These are phyloP conservation scores for Ogataea trehalophila DNA, from an alignment of 805 yeast species.

Conservation along the genomic window DNA sequence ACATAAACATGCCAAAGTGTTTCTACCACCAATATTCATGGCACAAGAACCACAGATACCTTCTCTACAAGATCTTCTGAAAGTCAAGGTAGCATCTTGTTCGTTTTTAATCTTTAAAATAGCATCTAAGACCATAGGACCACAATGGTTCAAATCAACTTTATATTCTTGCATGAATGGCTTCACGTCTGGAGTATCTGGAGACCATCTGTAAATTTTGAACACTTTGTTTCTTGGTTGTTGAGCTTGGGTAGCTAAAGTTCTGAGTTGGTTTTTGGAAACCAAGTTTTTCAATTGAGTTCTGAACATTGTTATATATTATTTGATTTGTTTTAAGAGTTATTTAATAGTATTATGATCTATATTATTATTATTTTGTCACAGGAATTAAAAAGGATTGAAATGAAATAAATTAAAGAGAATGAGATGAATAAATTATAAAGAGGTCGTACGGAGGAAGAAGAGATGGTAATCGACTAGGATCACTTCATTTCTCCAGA, in stretches of 20 bases:
- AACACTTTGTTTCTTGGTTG: slow-evolving; percentile 70
- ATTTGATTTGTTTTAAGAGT: too few species aligned
- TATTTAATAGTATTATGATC: neutral
- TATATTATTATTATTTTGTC: neutral
- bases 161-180: slow-evolving; percentile 82
- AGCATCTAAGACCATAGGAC: slow-evolving; percentile 98
- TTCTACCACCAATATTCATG: slow-evolving; percentile 97
- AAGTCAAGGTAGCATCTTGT: slow-evolving; percentile 91
- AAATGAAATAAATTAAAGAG: too few species aligned
- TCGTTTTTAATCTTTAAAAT: slow-evolving; percentile 92
- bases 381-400: too few species aligned
- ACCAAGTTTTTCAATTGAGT: slow-evolving; percentile 8
- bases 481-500: too few species aligned
- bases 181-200: slow-evolving; percentile 90
- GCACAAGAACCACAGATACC: slow-evolving; percentile 99
- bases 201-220: slow-evolving; percentile 97
- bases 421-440: too few species aligned
- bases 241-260: slow-evolving; percentile 50
- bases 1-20: slow-evolving; percentile 95
- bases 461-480: too few species aligned
- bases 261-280: slow-evolving; percentile 16
- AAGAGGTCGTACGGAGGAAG: too few species aligned
- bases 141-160: slow-evolving; percentile 84
- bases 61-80: slow-evolving; percentile 98
- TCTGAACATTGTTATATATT: slow-evolving; percentile 6